Evolutionary conservation across 2,329 filamentous ascomycete species (phyloP), one percentile per base, ranked within the genome.

Genomic region (Tolypocladium endophyticum): DNA sequence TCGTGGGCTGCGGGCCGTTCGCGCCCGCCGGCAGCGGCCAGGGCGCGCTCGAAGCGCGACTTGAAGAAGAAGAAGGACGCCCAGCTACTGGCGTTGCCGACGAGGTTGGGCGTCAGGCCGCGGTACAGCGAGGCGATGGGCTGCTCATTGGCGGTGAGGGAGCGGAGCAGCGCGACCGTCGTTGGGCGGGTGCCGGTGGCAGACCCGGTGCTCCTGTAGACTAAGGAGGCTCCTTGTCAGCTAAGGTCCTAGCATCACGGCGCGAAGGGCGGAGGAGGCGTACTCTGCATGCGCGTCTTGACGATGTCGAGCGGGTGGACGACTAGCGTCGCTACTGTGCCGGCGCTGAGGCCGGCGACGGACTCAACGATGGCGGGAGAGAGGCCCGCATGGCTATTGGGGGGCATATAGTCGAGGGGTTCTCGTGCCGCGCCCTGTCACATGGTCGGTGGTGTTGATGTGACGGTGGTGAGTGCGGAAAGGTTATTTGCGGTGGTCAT

Each of bases 291-390:
- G 64, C 94, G 88, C 62, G 93, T 97, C 81, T 99, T 99, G 72
- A 97, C 87, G 64, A 99, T 87, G 76, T 99, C 94, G 61, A 99
- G 85, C 38, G 94, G 94, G 72, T 97, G 93, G 58, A 94, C 88
- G 60, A 86, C 87, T 56, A 97, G 81, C 30, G 94, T 97, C 58
- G 92, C 89, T 66, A 92, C 82, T 60, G 91, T 82, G 62, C 94
- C 94, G 61, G 94, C 94, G 64, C 88, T 89, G 74, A 99, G 88
- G 67, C 94, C 94, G 62, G 94, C 91, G 72, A 92, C 80, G 69
- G 88, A 88, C 82, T 97, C 94, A 74, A 97, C 84, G 70, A 89
- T 74, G 67, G 89, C 90, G 75, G 89, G 85, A 69, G 88, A 87
- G 71, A 88, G 78, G 75, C 81, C 84, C 77, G 77, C 82, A 79